Percentiles rank a stretch among this genome's conserved stretches.
Evolutionary conservation across 2,329 filamentous ascomycete genomes (phyloP).

Genomic region (Cytospora mali): DNA sequence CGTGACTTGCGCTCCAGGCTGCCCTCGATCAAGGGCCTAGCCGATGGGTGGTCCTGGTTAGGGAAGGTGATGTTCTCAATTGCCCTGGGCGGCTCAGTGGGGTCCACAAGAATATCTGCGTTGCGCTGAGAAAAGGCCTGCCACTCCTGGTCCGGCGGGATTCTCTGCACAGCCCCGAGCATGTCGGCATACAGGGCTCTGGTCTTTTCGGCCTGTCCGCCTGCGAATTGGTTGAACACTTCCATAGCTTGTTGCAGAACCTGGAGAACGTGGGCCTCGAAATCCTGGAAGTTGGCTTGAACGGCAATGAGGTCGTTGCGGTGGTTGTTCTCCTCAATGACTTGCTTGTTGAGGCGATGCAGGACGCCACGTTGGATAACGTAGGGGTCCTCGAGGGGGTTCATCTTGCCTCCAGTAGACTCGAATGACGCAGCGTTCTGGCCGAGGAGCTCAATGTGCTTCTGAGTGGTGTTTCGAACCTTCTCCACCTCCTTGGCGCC

Average conservation of each 20-base stretch:
- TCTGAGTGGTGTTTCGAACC: constrained; percentile 82
- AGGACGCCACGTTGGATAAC: constrained; percentile 79
- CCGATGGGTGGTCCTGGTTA: constrained; percentile 82
- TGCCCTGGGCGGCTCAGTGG: constrained; percentile 71
- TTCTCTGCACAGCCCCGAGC: constrained; percentile 71
- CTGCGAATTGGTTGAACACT: constrained; percentile 79
- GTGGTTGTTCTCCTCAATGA: constrained; percentile 95
- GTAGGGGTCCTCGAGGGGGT: constrained; percentile 81
- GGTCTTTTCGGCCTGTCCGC: constrained; percentile 79
- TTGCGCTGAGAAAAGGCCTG: constrained; percentile 77
- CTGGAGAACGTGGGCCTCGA: constrained; percentile 83
- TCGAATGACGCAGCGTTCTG: constrained; percentile 82
- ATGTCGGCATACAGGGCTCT: constrained; percentile 84
- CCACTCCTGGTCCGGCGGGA: constrained; percentile 91
- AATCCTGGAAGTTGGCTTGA: constrained; percentile 86
- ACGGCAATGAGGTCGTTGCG: constrained; percentile 86
- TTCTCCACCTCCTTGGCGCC: constrained; percentile 90
- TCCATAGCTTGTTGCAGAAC: constrained; percentile 81
- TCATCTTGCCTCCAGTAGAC: constrained; percentile 70
- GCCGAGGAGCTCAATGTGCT: constrained; percentile 92
- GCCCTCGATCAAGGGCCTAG: constrained; percentile 83
- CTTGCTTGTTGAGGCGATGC: constrained; percentile 85
- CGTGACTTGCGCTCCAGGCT: constrained; percentile 88
- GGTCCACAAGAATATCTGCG: constrained; percentile 73
- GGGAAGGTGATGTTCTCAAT: constrained; percentile 79